phyloP scores from a whole-genome alignment of 2,329 filamentous ascomycete species.

The Hortaea werneckii region DNA sequence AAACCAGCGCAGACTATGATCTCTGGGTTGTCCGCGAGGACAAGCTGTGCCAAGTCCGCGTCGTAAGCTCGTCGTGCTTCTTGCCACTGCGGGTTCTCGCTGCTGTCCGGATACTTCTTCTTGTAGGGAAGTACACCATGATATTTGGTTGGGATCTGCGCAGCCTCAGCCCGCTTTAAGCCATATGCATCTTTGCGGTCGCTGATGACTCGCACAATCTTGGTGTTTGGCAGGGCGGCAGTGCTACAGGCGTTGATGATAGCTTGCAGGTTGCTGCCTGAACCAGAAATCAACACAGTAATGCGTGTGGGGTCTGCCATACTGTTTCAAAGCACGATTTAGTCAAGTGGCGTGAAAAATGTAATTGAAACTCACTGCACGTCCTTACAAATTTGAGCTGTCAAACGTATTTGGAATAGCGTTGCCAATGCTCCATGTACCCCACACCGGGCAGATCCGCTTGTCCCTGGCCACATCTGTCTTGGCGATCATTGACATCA shows the following conservation, averaged over 20 bases:
- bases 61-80: conserved; percentile 60
- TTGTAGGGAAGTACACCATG: conserved; percentile 74
- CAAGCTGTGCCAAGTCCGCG: conserved; percentile 57
- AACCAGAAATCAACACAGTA: conserved; percentile 50
- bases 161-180: conserved; percentile 49
- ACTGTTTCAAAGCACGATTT: not conserved
- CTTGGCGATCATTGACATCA: too few relatives aligned
- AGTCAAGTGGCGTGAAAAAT: not conserved
- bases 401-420: not conserved
- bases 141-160: conserved; percentile 62
- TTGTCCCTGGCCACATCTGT: too few relatives aligned
- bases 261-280: conserved; percentile 70
- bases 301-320: conserved; percentile 12
- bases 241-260: conserved; percentile 52
- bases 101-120: conserved; percentile 50
- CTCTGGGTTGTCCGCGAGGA: conserved; percentile 57
- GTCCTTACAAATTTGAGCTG: not conserved
- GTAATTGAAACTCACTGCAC: not conserved
- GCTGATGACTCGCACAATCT: conserved; percentile 55
- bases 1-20: conserved; percentile 75
- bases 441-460: too few relatives aligned
- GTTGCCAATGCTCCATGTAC: too few relatives aligned
- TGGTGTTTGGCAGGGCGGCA: conserved; percentile 39
- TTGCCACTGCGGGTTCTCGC: conserved; percentile 27
- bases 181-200: conserved; percentile 57